phyloP scores from a whole-genome alignment of 2,329 filamentous ascomycete genomes.

The Aspergillus neoniger region DNA sequence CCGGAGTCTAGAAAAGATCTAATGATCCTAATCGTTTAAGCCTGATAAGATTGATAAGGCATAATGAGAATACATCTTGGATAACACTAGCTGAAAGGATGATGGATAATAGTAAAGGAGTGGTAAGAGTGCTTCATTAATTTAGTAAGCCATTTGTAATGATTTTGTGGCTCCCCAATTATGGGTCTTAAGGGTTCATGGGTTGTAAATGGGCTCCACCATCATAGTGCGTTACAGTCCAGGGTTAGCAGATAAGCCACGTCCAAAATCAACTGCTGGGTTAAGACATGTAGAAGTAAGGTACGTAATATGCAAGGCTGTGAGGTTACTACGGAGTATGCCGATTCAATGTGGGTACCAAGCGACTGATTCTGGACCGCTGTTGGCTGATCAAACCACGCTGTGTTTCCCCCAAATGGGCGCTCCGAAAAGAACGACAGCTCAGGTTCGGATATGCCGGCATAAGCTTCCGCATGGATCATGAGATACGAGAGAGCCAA shows the following conservation, averaged over 20 bases:
- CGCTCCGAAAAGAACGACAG: background rate
- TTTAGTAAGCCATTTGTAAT: background rate
- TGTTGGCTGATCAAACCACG: background rate
- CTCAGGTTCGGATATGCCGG: background rate
- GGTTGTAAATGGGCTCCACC: background rate
- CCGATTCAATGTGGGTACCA: background rate
- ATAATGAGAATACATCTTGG: too few species aligned
- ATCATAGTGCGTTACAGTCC: too few species aligned
- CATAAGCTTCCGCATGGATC: background rate
- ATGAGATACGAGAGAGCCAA: background rate
- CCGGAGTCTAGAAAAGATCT: too few species aligned
- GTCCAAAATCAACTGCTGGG: too few species aligned
- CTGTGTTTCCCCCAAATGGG: background rate
- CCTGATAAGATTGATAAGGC: too few species aligned
- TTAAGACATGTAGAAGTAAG: background rate
- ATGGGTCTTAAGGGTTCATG: background rate
- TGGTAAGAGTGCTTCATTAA: background rate
- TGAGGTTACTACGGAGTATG: background rate
- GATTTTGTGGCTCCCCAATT: background rate
- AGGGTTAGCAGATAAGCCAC: too few species aligned
- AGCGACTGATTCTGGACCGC: background rate
- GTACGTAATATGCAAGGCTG: background rate
- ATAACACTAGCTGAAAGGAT: too few species aligned
- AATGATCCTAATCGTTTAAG: too few species aligned
- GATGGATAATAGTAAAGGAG: background rate